These are phyloP conservation scores for Lecanicillium sp. DNA, from an alignment of 2,329 filamentous ascomycete genomes.

Conservation along the genomic window DNA sequence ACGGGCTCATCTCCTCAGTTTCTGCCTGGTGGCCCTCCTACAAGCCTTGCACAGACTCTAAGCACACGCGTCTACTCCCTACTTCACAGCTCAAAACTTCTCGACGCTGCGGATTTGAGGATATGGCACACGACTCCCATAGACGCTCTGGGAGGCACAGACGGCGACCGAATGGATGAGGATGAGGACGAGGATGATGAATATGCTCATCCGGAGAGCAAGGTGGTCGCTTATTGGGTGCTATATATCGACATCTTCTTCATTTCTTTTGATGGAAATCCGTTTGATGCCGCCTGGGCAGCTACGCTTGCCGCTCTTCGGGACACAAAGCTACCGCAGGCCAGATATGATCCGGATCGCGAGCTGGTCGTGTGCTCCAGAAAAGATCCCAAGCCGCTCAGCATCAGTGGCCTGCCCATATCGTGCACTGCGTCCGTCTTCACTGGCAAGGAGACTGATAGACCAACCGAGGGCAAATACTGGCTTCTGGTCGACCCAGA, in stretches of 20 bases:
- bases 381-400: constrained; percentile 45
- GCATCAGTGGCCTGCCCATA: constrained; percentile 60
- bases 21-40: constrained; percentile 75
- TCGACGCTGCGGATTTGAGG: constrained; percentile 60
- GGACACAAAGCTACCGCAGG: constrained; percentile 68
- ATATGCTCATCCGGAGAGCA: constrained; percentile 24
- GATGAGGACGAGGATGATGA: constrained; percentile 27
- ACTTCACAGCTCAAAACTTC: constrained; percentile 60
- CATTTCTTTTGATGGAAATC: constrained; percentile 84
- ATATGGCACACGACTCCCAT: constrained; percentile 57
- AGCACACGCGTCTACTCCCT: constrained; percentile 72
- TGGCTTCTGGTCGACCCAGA: constrained; percentile 89
- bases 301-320: constrained; percentile 72
- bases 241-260: constrained; percentile 94
- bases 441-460: constrained; percentile 48
- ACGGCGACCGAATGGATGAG: constrained; percentile 27
- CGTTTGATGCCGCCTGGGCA: constrained; percentile 86
- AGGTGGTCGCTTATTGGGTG: constrained; percentile 84
- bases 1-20: constrained; percentile 85
- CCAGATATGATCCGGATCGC: constrained; percentile 75
- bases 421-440: constrained; percentile 75
- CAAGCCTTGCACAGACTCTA: constrained; percentile 72
- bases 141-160: constrained; percentile 38
- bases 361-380: constrained; percentile 71
- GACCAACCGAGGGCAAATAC: constrained; percentile 36